These are phyloP conservation scores for Drechmeria coniospora DNA, from an alignment of 2,329 filamentous ascomycete genomes.

Conservation along the genomic window DNA sequence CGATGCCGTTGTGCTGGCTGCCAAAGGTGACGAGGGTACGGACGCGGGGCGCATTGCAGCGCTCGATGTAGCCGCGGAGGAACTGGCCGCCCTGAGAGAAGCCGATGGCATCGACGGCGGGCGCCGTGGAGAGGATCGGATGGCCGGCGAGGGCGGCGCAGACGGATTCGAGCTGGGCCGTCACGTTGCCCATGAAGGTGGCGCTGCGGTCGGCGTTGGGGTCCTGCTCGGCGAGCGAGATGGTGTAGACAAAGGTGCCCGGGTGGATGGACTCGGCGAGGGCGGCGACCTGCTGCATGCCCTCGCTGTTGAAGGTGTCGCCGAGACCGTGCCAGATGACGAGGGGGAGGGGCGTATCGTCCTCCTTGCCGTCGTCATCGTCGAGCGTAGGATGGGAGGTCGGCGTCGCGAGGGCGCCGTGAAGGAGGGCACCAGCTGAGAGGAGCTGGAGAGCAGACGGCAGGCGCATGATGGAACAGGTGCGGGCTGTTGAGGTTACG, in stretches of 20 bases:
- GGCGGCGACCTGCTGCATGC: slow-evolving; percentile 54
- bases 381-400: too few species aligned
- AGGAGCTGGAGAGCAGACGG: too few species aligned
- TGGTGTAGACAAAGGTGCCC: slow-evolving; percentile 69
- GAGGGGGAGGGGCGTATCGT: slow-evolving; percentile 65
- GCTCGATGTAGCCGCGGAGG: slow-evolving; percentile 77
- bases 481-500: too few species aligned
- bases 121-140: slow-evolving; percentile 66
- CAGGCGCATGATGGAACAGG: too few species aligned
- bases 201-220: slow-evolving; percentile 57
- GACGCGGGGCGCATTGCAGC: slow-evolving; percentile 64
- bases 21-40: slow-evolving; percentile 77
- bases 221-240: slow-evolving; percentile 53
- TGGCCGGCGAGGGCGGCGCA: slow-evolving; percentile 64
- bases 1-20: slow-evolving; percentile 84
- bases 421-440: too few species aligned
- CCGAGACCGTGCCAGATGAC: slow-evolving; percentile 85
- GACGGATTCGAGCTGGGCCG: slow-evolving; percentile 57
- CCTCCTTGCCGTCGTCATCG: slow-evolving; percentile 19
- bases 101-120: slow-evolving; percentile 77
- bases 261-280: slow-evolving; percentile 61
- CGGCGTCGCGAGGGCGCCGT: slow-evolving; percentile 8
- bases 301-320: slow-evolving; percentile 62
- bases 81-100: slow-evolving; percentile 96
- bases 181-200: slow-evolving; percentile 85